Conservation (phyloP, 2,329 filamentous ascomycete species). For the Sporothrix mexicana region DNA sequence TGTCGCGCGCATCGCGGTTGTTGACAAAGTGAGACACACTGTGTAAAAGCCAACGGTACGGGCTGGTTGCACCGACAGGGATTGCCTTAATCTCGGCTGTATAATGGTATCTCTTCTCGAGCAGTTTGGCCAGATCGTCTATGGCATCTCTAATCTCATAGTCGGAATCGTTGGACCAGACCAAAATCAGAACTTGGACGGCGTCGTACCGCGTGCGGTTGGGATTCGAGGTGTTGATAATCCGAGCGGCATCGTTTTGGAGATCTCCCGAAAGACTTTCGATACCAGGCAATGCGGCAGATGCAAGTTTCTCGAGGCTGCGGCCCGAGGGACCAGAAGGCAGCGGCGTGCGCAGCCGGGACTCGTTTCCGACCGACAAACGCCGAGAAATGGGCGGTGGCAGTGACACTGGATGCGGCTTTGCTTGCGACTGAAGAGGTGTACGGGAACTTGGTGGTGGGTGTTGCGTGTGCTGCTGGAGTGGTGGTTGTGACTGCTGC, state of each 20-base stretch:
- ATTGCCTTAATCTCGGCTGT: slow-evolving; percentile 56
- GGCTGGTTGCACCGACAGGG: slow-evolving; percentile 53
- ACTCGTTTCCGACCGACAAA: slow-evolving; percentile 49
- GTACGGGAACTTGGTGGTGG: slow-evolving; percentile 13
- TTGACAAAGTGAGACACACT: slow-evolving; percentile 60
- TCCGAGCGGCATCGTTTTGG: slow-evolving; percentile 57
- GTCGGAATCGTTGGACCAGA: slow-evolving; percentile 62
- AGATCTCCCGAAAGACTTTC: slow-evolving; percentile 59
- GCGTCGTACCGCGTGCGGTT: slow-evolving; percentile 59
- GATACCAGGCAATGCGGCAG: slow-evolving; percentile 53
- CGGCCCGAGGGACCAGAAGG: slow-evolving; percentile 63
- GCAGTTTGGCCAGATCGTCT: slow-evolving; percentile 56
- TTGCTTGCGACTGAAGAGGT: slow-evolving; percentile 11
- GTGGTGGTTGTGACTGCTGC: slow-evolving; percentile 29
- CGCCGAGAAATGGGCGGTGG: slow-evolving; percentile 45
- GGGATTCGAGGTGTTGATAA: slow-evolving; percentile 53
- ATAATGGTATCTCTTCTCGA: slow-evolving; percentile 61
- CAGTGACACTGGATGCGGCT: slow-evolving; percentile 11
- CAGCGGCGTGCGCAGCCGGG: slow-evolving; percentile 61
- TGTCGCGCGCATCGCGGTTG: slow-evolving; percentile 59
- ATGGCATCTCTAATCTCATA: slow-evolving; percentile 49
- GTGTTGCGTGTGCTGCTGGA: slow-evolving; percentile 22
- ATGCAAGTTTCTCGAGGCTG: slow-evolving; percentile 57
- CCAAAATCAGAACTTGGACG: slow-evolving; percentile 60
- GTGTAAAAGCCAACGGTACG: slow-evolving; percentile 60